Percentiles rank a stretch among this genome's conserved stretches.
Conservation (phyloP, 2,329 filamentous ascomycete genomes). For the Ophiostoma montium region DNA sequence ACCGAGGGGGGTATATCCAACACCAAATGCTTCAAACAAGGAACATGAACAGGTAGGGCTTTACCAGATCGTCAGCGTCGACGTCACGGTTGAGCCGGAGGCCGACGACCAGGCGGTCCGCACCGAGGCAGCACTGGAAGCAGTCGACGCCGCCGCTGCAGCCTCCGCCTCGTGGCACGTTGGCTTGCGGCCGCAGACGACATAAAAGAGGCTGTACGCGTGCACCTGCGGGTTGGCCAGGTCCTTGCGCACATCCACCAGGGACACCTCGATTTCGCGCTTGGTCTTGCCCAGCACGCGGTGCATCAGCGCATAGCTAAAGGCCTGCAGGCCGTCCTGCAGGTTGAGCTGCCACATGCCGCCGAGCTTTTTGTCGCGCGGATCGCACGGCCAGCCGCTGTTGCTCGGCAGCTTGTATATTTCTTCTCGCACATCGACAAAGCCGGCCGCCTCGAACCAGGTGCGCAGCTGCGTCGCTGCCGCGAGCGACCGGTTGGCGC, state of each 20-base stretch:
- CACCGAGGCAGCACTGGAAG: neutral
- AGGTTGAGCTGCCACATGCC: slow-evolving; percentile 19
- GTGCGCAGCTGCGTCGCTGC: slow-evolving; percentile 13
- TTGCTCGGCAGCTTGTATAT: slow-evolving; percentile 21
- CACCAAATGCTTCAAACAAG: neutral
- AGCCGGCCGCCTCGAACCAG: slow-evolving; percentile 18
- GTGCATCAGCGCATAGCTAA: slow-evolving; percentile 18
- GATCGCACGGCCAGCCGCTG: slow-evolving; percentile 21
- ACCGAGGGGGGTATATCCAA: neutral
- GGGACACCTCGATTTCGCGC: slow-evolving; percentile 35
- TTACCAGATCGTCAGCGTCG: neutral
- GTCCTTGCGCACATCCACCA: slow-evolving; percentile 35
- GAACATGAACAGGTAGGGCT: neutral
- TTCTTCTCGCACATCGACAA: slow-evolving; percentile 19
- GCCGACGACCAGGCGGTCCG: neutral
- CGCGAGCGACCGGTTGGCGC: slow-evolving; percentile 13
- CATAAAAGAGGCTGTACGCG: slow-evolving; percentile 33
- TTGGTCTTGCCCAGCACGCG: slow-evolving; percentile 26
- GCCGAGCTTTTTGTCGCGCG: slow-evolving; percentile 19
- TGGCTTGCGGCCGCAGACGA: slow-evolving; percentile 38
- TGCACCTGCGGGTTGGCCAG: slow-evolving; percentile 32
- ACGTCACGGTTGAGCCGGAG: neutral
- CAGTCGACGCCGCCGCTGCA: too few species aligned
- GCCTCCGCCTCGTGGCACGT: neutral
- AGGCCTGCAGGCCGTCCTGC: slow-evolving; percentile 19